Evolutionary conservation across 2,329 filamentous ascomycete genomes (phyloP), one percentile per base, ranked within the genome.

Genomic region (Exserohilum turcica): DNA sequence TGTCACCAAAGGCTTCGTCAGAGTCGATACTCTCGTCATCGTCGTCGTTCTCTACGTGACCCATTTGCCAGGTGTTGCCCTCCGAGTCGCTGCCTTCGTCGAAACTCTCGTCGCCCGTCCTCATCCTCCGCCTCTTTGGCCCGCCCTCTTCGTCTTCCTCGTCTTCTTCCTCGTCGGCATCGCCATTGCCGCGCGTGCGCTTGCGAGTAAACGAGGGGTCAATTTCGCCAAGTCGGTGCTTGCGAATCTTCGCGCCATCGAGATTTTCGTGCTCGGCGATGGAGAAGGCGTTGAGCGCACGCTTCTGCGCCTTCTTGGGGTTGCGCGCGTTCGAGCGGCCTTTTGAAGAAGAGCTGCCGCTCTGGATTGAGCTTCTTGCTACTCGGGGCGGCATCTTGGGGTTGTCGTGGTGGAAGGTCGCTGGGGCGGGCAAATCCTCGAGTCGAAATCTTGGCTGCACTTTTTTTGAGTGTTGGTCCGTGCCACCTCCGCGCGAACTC

Each of bases 1-100:
- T 94, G 60, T 90, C 87, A 3, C 91, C 90, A 79, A 96, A 91
- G 2, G 93, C 92, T 66, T 95, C 91, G 70, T 90, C 87, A 61
- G 84, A 88, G 69, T 90, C 86, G 50, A 90, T 78, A 57, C 88
- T 86, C 48, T 83, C 86, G 64, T 90, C 87, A 57, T 88, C 82
- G 47, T 88, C 86, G 38, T 82, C 84, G n/a, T 54, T 49, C 43
- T 82, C 84, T 18, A 87, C 85, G 42, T 86, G 78, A 21, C 92
- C 92, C 44, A 96, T 80, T 43, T 83, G 87, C 91, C 91, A 96
- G 67, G 90, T 86, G 65, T 95, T 90, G 18, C 91, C 92, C 56
- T 92, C 90, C 56, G 88, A 91, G 68, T 96, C 92, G 63, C 88
- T 92, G 8, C 90, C 90, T 59, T 87, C 86, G 52, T 87, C 86